Base-by-base conservation (phyloP, 2,329 filamentous ascomycete species). In the Claviceps monticola region DNA sequence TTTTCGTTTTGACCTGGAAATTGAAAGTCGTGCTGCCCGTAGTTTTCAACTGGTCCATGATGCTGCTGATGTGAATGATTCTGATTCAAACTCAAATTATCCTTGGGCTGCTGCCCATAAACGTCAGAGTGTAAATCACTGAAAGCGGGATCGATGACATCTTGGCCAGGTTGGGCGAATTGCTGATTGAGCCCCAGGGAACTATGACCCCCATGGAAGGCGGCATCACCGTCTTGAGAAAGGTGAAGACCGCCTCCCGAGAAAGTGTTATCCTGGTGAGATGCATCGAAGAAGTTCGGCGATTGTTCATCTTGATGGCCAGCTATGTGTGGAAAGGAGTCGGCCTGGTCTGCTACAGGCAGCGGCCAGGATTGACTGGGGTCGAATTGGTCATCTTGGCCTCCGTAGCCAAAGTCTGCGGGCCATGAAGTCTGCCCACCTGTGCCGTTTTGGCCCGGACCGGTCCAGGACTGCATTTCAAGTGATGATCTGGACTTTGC, bases 391-490 rank as follows among this genome's bases (percentile, higher is more conserved):
- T 62, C 64, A 51, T 62, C 60, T 49, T 66, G 66, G 36, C 59
- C 56, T 39, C 60, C 50, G 48, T 65, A 70, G 39, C 56, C 55
- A 57, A 65, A 70, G 53, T 60, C 62, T 46, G 61, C 53, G 52
- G 64, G 61, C 68, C 68, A 70, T 42, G 62, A 61, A 49, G 60
- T 60, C 50, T 63, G 62, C 51, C 62, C 65, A 52, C 67, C 64
- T 49, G 63, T 57, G 57, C 66, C 68, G 50, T 62, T 65, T 57
- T 69, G 67, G 58, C 64, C 61, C 53, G 62, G 57, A 52, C 61
- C 62, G 42, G 66, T 56, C 68, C 68, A 71, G 54, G 68, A 67
- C 64, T 71, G 68, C 68, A 71, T 71, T 55, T 60, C 64, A 61
- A 53, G 46, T 53, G 56, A 54, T 56, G 56, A 51, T 56, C 58